Evolutionary conservation across 2,329 filamentous ascomycete species (phyloP).

Genomic region (Talaromyces rugulosus): DNA sequence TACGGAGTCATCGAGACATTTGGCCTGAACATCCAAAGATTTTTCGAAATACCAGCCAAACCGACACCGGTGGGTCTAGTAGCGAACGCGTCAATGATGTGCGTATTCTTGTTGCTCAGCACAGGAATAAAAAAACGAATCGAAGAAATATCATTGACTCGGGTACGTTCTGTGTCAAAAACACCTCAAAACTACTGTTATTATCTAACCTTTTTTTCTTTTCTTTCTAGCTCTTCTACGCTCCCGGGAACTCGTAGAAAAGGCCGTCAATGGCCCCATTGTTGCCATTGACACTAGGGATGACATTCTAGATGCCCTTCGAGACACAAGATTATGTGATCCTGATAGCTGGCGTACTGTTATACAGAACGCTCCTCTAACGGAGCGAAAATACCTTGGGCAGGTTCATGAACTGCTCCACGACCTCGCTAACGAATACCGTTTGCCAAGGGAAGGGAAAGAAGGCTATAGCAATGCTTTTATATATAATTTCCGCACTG

Average conservation of each 20-base stretch:
- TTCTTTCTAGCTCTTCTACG: slow-evolving; percentile 43
- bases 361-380: slow-evolving; percentile 71
- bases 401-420: slow-evolving; percentile 75
- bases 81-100: slow-evolving; percentile 65
- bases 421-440: slow-evolving; percentile 53
- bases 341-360: slow-evolving; percentile 77
- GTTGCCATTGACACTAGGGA: slow-evolving; percentile 86
- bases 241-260: slow-evolving; percentile 61
- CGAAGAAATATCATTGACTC: slow-evolving; percentile 81
- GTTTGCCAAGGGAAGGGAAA: slow-evolving; percentile 42
- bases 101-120: slow-evolving; percentile 75
- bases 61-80: slow-evolving; percentile 29
- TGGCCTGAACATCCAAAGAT: slow-evolving; percentile 40
- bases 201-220: slow-evolving; percentile 13
- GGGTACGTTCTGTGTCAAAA: slow-evolving; percentile 51
- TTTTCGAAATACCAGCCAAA: slow-evolving; percentile 37
- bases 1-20: slow-evolving; percentile 63
- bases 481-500: slow-evolving; percentile 87
- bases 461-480: slow-evolving; percentile 66
- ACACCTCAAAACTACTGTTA: neutral
- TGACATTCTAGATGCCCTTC: slow-evolving; percentile 71
- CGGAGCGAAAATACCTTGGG: slow-evolving; percentile 74
- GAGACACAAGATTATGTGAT: slow-evolving; percentile 70
- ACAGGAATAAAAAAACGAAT: slow-evolving; percentile 87
- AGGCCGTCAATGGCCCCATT: slow-evolving; percentile 73